Percentiles rank a stretch among this genome's conserved stretches.
Conservation (phyloP, 805 yeast genomes). For the Saccharomycopsis fodiens region DNA sequence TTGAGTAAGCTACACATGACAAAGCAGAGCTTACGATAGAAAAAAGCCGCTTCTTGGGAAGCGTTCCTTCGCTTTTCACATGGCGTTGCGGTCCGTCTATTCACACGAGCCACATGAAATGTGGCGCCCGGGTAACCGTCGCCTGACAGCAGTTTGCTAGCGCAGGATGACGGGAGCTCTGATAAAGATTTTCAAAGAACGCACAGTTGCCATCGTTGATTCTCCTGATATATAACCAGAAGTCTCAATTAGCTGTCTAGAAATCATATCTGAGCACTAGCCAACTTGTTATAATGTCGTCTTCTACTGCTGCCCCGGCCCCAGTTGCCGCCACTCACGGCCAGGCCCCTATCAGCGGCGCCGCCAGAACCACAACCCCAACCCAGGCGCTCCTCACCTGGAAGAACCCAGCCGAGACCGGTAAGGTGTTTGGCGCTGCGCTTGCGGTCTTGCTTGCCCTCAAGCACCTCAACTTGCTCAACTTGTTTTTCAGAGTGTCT, state of each 20-base stretch:
- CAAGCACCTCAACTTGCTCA: slow-evolving; percentile 56
- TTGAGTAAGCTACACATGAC: no score
- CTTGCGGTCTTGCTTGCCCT: slow-evolving; percentile 46
- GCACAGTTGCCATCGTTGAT: no score
- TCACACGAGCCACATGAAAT: neutral
- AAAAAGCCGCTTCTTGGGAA: no score
- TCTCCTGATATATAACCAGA: no score
- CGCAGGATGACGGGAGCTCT: neutral
- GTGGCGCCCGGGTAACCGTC: neutral
- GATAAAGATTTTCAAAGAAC: neutral
- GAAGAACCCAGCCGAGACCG: slow-evolving; percentile 72
- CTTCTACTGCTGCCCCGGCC: slow-evolving; percentile 3
- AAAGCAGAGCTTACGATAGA: no score
- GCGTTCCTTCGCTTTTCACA: no score
- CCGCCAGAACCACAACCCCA: neutral
- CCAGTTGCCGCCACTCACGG: neutral
- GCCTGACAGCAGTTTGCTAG: neutral
- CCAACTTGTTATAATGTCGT: no score
- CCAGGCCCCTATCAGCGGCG: neutral
- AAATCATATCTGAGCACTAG: no score
- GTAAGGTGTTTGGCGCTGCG: slow-evolving; percentile 62
- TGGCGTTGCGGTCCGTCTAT: neutral
- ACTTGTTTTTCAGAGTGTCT: slow-evolving; percentile 51
- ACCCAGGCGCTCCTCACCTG: slow-evolving; percentile 50
- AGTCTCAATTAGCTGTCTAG: no score